phyloP scores from a whole-genome alignment of 2,329 filamentous ascomycete genomes.

The Leptosphaerulina australis region DNA sequence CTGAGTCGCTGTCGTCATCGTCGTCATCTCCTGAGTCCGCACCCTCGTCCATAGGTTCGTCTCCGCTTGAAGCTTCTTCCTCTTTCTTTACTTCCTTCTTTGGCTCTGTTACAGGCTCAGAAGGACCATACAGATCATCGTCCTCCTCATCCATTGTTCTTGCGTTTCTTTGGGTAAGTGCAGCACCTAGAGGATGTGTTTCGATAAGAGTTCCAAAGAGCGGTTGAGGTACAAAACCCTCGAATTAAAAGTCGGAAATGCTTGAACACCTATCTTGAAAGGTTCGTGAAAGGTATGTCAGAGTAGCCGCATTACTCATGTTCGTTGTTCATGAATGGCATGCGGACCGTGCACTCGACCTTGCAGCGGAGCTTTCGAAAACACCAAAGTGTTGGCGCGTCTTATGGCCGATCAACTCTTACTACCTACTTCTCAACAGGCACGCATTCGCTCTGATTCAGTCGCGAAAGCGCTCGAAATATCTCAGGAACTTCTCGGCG shows the following conservation, averaged over 20 bases:
- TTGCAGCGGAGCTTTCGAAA: slow-evolving; percentile 14
- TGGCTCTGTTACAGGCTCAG: slow-evolving; percentile 33
- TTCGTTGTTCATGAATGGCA: slow-evolving; percentile 20
- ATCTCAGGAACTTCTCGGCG: neutral
- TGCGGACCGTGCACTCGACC: slow-evolving; percentile 21
- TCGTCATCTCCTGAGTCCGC: slow-evolving; percentile 53
- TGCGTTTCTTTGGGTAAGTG: neutral
- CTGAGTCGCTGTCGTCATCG: slow-evolving; percentile 54
- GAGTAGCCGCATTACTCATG: slow-evolving; percentile 1
- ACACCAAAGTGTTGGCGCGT: slow-evolving; percentile 10
- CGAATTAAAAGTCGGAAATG: too few relatives aligned
- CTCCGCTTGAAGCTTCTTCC: slow-evolving; percentile 44
- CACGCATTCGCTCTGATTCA: neutral
- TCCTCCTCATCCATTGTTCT: slow-evolving; percentile 58
- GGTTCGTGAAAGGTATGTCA: neutral
- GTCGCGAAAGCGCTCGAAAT: neutral
- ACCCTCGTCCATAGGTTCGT: slow-evolving; percentile 55
- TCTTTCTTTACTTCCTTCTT: slow-evolving; percentile 36
- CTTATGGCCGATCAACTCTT: slow-evolving; percentile 2
- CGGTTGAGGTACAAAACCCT: neutral
- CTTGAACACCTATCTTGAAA: too few relatives aligned
- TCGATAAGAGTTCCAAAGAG: neutral
- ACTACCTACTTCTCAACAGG: neutral
- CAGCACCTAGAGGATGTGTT: neutral
- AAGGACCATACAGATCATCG: slow-evolving; percentile 57